Evolutionary conservation across 371 early-diverging fungal species (phyloP).

Genomic region (Apophysomyces variabilis): DNA sequence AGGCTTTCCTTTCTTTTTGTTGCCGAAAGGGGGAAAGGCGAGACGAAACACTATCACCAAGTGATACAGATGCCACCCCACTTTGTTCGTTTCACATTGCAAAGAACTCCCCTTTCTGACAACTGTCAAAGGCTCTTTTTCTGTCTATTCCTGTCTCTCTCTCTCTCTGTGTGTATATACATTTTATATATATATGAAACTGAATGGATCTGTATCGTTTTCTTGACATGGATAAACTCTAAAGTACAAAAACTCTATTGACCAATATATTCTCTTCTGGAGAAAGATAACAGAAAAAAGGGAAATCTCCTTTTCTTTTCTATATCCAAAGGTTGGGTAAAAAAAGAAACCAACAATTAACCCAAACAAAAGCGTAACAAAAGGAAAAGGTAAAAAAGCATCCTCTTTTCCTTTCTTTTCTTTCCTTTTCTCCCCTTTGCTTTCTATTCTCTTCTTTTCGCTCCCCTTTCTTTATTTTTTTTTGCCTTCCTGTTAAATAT

Average conservation of each 20-base stretch:
- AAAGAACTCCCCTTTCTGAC: no score
- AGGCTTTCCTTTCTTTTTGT: background rate
- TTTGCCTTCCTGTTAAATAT: background rate
- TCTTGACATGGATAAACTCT: background rate
- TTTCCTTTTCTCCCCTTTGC: background rate
- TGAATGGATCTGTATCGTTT: no score
- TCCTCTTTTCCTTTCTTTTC: constrained; percentile 1
- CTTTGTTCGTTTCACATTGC: background rate
- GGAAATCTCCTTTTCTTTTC: background rate
- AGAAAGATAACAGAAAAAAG: background rate
- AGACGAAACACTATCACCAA: background rate
- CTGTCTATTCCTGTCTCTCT: background rate
- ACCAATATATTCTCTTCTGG: background rate
- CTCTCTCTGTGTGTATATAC: no score
- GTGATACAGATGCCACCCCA: background rate
- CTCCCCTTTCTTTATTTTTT: constrained; percentile 2
- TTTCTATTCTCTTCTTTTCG: constrained; percentile 3
- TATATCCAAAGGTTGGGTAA: background rate
- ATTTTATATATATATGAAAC: no score
- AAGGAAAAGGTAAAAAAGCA: background rate
- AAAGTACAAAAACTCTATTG: constrained; percentile 3
- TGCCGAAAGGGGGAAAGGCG: background rate
- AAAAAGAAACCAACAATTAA: background rate
- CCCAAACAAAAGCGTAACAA: background rate
- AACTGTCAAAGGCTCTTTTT: background rate